Evolutionary conservation across 768 basidiomycete genomes (phyloP).

Genomic region (Glaciozyma martinii): DNA sequence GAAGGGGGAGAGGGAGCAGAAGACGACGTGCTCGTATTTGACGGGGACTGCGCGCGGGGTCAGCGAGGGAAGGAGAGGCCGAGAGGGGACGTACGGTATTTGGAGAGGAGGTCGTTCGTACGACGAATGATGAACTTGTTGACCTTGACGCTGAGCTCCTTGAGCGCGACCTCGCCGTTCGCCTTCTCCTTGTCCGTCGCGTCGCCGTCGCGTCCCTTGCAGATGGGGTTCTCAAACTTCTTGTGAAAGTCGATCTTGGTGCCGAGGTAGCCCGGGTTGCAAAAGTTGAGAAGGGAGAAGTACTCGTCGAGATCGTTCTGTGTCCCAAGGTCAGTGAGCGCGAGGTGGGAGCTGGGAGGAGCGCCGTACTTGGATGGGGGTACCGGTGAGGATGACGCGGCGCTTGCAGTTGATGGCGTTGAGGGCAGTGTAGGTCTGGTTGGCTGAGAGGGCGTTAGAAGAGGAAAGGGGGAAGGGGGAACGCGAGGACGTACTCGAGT

Average conservation of each 20-base stretch:
- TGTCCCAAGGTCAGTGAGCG: slow-evolving; percentile 50
- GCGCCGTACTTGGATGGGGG: slow-evolving; percentile 64
- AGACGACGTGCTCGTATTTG: slow-evolving; percentile 97
- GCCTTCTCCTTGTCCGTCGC: slow-evolving; percentile 66
- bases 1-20: slow-evolving; percentile 71
- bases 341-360: slow-evolving; percentile 85
- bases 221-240: slow-evolving; percentile 78
- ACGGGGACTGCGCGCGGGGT: slow-evolving; percentile 63
- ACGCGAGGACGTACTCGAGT: slow-evolving; percentile 59
- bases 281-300: slow-evolving; percentile 93
- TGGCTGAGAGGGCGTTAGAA: slow-evolving; percentile 6
- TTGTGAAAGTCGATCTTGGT: slow-evolving; percentile 43
- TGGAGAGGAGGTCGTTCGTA: slow-evolving; percentile 73
- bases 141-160: slow-evolving; percentile 50
- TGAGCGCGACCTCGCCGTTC: slow-evolving; percentile 64
- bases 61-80: slow-evolving; percentile 2
- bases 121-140: slow-evolving; percentile 71
- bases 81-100: slow-evolving; percentile 60
- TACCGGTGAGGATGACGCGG: slow-evolving; percentile 85
- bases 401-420: slow-evolving; percentile 70
- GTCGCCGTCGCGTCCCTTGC: slow-evolving; percentile 73
- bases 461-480: slow-evolving; percentile 1
- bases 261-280: slow-evolving; percentile 81
- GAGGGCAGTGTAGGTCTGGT: slow-evolving; percentile 46
- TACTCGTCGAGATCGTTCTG: slow-evolving; percentile 89